phyloP scores from a whole-genome alignment of 2,329 filamentous ascomycete genomes.

The Botrytis elliptica region DNA sequence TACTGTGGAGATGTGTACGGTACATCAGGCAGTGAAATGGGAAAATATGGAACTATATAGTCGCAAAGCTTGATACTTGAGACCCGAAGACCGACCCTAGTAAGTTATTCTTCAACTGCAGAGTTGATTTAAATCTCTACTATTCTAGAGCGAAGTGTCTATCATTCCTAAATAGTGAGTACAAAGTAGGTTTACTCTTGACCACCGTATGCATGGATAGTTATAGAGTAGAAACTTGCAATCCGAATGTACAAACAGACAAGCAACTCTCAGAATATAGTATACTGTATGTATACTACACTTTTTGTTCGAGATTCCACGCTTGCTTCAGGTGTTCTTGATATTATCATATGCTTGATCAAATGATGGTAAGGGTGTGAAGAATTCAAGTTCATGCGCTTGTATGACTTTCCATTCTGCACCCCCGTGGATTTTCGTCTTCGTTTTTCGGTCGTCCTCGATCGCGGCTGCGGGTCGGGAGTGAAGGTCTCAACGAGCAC shows the following conservation, averaged over 20 bases:
- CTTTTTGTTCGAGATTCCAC: not conserved
- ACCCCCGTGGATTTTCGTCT: not conserved
- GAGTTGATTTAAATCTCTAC: too few relatives aligned
- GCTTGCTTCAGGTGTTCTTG: not conserved
- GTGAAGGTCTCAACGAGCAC: not conserved
- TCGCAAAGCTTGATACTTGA: not conserved
- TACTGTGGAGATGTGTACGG: not conserved
- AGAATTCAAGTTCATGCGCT: not conserved
- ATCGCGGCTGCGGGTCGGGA: not conserved
- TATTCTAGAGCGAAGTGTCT: not conserved
- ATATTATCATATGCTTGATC: fast-evolving
- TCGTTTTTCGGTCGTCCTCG: not conserved
- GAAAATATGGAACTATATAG: not conserved
- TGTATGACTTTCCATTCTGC: not conserved
- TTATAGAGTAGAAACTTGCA: not conserved
- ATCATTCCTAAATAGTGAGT: not conserved
- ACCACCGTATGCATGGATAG: not conserved
- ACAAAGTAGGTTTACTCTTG: not conserved
- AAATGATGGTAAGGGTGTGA: not conserved
- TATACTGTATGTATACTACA: not conserved
- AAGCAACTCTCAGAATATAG: not conserved
- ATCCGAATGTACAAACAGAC: not conserved
- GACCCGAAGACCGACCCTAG: too few relatives aligned
- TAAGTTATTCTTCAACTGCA: too few relatives aligned
- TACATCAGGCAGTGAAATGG: not conserved